Percentiles rank a stretch among this genome's conserved stretches.
Conservation (phyloP, 768 basidiomycete genomes). For the Phylloporus arenicola region DNA sequence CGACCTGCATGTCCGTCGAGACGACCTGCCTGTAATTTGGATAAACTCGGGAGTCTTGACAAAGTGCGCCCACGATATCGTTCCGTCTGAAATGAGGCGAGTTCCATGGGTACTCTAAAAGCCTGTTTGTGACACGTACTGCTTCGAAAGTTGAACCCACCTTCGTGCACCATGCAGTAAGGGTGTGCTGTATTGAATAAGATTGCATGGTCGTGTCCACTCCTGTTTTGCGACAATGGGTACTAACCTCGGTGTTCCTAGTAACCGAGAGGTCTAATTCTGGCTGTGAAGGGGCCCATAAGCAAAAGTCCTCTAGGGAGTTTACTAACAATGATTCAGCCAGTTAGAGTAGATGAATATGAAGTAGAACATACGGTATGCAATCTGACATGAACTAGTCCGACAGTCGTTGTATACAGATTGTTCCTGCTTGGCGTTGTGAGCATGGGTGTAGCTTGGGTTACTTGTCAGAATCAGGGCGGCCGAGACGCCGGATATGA, state of each 20-base stretch:
- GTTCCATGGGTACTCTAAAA: slow-evolving; percentile 52
- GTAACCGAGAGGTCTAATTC: slow-evolving; percentile 51
- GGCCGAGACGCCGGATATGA: slow-evolving; percentile 16
- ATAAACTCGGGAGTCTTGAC: slow-evolving; percentile 71
- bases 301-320: slow-evolving; percentile 50
- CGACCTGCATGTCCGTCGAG: slow-evolving; percentile 13
- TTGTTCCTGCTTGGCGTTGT: slow-evolving; percentile 52
- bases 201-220: slow-evolving; percentile 12
- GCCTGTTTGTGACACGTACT: neutral
- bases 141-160: slow-evolving; percentile 16
- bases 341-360: neutral
- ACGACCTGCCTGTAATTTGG: slow-evolving; percentile 53
- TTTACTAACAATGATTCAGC: slow-evolving; percentile 39
- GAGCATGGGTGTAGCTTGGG: slow-evolving; percentile 37
- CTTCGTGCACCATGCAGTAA: slow-evolving; percentile 53
- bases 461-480: slow-evolving; percentile 14
- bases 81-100: slow-evolving; percentile 65
- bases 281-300: slow-evolving; percentile 48
- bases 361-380: slow-evolving; percentile 40
- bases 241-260: slow-evolving; percentile 55
- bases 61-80: slow-evolving; percentile 64
- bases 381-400: slow-evolving; percentile 58
- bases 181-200: slow-evolving; percentile 35
- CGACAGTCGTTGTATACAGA: slow-evolving; percentile 64
- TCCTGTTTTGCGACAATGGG: slow-evolving; percentile 3